A percentile compares a stretch with the other conserved stretches of the same genome.
Evolutionary conservation across 1,284 basidiomycete genomes (phyloP).

Genomic region (Lentinula novae-zelandiae): DNA sequence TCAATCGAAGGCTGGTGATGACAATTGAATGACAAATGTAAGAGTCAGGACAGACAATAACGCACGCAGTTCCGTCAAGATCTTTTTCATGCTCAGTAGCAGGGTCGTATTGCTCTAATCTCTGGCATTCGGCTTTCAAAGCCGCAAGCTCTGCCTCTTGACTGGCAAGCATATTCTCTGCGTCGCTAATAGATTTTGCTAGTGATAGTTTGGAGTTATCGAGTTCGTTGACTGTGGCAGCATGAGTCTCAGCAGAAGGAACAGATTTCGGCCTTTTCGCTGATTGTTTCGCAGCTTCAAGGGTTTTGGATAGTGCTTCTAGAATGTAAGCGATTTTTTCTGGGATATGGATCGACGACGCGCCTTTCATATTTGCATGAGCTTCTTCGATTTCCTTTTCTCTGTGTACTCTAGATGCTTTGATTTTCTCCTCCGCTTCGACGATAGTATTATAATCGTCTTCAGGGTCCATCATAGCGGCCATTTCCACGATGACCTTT

Average conservation of each 20-base stretch:
- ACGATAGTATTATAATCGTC: slow-evolving; percentile 73
- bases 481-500: slow-evolving; percentile 64
- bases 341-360: slow-evolving; percentile 4
- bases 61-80: slow-evolving; percentile 66
- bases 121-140: slow-evolving; percentile 58
- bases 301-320: slow-evolving; percentile 56
- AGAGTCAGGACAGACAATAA: slow-evolving; percentile 11
- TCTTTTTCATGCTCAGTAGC: slow-evolving; percentile 64
- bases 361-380: slow-evolving; percentile 59
- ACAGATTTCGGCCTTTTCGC: slow-evolving; percentile 65
- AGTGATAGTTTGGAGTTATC: slow-evolving; percentile 60
- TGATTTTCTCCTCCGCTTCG: slow-evolving; percentile 65
- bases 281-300: slow-evolving; percentile 68
- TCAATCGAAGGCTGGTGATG: slow-evolving; percentile 52
- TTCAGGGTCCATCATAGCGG: slow-evolving; percentile 66
- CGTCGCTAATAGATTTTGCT: slow-evolving; percentile 74
- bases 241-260: slow-evolving; percentile 62
- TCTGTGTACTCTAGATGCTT: slow-evolving; percentile 45
- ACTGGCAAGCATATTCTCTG: slow-evolving; percentile 57
- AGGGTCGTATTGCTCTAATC: slow-evolving; percentile 65
- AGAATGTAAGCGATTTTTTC: neutral
- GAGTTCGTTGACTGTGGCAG: slow-evolving; percentile 56
- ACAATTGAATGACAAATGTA: slow-evolving; percentile 8
- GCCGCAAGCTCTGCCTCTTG: slow-evolving; percentile 66
- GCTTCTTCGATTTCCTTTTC: slow-evolving; percentile 65